Conservation (phyloP, 2,329 filamentous ascomycete genomes). For the Ophiostoma piceae region DNA sequence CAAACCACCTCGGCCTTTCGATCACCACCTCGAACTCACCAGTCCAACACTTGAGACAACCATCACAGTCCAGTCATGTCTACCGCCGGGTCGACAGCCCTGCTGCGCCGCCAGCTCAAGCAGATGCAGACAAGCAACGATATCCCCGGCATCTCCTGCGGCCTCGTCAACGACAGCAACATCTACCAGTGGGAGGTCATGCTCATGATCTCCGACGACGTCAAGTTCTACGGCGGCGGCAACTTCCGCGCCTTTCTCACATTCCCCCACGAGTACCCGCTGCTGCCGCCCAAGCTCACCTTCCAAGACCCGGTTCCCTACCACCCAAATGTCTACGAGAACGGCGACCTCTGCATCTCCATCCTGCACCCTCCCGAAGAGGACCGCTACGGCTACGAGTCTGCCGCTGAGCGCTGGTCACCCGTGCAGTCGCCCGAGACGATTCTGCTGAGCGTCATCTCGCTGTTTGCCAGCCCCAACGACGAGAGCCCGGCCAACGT, state of each 20-base stretch:
- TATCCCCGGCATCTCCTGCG: slow-evolving; percentile 89
- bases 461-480: slow-evolving; percentile 86
- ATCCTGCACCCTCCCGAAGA: slow-evolving; percentile 95
- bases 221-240: slow-evolving; percentile 88
- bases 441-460: slow-evolving; percentile 86
- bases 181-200: slow-evolving; percentile 98
- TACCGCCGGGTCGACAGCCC: slow-evolving; percentile 39
- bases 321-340: slow-evolving; percentile 89
- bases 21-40: neutral
- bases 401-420: slow-evolving; percentile 83
- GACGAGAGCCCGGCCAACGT: slow-evolving; percentile 94
- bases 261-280: slow-evolving; percentile 83
- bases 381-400: slow-evolving; percentile 90
- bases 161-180: slow-evolving; percentile 75
- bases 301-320: slow-evolving; percentile 80
- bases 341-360: slow-evolving; percentile 88
- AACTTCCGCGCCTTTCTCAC: slow-evolving; percentile 82
- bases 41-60: too few relatives aligned
- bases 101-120: slow-evolving; percentile 82
- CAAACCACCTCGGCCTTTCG: neutral
- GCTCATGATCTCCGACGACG: slow-evolving; percentile 95
- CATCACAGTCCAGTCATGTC: slow-evolving; percentile 17
- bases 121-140: slow-evolving; percentile 90
- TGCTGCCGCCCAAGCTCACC: slow-evolving; percentile 79
- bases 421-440: slow-evolving; percentile 94